Conservation (phyloP, 1,284 basidiomycete genomes). For the Phellopilus nigrolimitatus region DNA sequence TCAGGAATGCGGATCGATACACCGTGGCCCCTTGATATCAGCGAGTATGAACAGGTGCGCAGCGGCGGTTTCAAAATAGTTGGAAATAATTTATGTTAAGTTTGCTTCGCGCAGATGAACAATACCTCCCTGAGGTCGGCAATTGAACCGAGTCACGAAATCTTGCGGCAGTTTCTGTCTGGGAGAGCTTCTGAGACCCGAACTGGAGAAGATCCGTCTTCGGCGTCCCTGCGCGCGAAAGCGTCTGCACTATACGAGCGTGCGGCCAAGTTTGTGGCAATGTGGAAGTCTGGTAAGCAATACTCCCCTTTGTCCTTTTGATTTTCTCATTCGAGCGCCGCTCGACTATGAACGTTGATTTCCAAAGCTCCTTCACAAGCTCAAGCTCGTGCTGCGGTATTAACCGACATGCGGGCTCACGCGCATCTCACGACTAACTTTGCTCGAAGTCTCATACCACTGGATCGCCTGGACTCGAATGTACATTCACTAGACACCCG, state of each 20-base stretch:
- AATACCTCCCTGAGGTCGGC: not conserved
- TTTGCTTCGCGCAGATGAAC: not conserved
- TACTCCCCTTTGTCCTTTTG: not conserved
- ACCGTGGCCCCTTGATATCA: conserved; percentile 60
- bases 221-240: conserved; percentile 9
- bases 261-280: conserved; percentile 1
- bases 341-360: too few relatives aligned
- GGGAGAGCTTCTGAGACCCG: not conserved
- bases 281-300: not conserved
- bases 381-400: too few relatives aligned
- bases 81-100: not conserved
- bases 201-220: conserved; percentile 1
- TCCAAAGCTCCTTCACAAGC: not conserved
- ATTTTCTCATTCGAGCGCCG: not conserved
- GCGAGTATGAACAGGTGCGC: conserved; percentile 52
- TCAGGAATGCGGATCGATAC: conserved; percentile 46
- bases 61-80: not conserved
- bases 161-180: conserved; percentile 9
- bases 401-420: not conserved
- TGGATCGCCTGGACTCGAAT: conserved; percentile 19
- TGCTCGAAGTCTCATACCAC: conserved; percentile 25
- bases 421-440: conserved; percentile 30
- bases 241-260: conserved; percentile 17
- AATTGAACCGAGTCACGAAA: not conserved
- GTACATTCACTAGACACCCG: conserved; percentile 21